Percentiles rank a stretch among this genome's conserved stretches.
Conservation (phyloP, 2,329 filamentous ascomycete genomes). For the Polytolypa hystricis region DNA sequence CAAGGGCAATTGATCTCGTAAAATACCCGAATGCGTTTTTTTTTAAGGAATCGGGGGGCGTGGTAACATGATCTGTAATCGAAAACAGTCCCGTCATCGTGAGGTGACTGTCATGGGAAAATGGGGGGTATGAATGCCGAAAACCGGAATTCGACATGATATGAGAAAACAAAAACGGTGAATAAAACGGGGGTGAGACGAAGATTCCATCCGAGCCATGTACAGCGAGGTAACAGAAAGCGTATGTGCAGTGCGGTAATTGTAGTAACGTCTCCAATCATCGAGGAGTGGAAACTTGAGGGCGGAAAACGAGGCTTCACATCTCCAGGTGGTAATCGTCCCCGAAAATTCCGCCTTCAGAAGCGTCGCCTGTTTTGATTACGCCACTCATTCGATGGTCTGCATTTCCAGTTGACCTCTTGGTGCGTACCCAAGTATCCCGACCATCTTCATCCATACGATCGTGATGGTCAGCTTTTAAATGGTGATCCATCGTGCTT, state of each 20-base stretch:
- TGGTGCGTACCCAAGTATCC: conserved; percentile 9
- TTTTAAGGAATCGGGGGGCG: too few species aligned
- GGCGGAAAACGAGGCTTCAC: conserved; percentile 17
- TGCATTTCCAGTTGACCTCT: background rate
- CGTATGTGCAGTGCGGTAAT: conserved; percentile 2
- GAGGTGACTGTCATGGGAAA: too few species aligned
- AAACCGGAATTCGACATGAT: too few species aligned
- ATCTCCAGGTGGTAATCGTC: conserved; percentile 36
- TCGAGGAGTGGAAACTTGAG: too few species aligned
- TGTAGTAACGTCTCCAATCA: background rate
- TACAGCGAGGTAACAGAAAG: conserved; percentile 6
- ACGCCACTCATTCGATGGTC: conserved; percentile 36
- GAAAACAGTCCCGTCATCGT: too few species aligned
- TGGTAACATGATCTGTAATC: too few species aligned
- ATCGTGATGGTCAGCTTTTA: conserved; percentile 24
- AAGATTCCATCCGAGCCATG: conserved; percentile 1
- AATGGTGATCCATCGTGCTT: conserved; percentile 77
- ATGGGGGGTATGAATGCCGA: too few species aligned
- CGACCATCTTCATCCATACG: conserved; percentile 34
- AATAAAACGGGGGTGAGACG: background rate
- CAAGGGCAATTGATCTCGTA: too few species aligned
- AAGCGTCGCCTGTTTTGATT: conserved; percentile 27
- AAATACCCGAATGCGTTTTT: too few species aligned
- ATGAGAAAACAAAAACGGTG: background rate
- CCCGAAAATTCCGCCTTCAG: conserved; percentile 32